Conservation (phyloP, 2,329 filamentous ascomycete genomes). For the Chaetomiaceae sp. region DNA sequence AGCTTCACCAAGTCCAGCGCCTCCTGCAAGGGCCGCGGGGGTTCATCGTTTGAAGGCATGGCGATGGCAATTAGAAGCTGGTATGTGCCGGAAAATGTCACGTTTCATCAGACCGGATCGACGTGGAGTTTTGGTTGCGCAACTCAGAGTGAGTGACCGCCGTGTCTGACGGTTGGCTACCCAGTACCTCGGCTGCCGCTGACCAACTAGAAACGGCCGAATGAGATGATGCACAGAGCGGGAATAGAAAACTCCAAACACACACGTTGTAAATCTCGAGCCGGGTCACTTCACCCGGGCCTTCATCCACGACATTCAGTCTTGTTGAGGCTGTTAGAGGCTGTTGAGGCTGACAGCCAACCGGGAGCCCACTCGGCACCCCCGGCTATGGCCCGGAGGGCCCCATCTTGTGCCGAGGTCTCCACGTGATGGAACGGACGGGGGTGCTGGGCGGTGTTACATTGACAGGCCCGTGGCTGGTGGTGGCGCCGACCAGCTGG, state of each 20-base stretch:
- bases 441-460: too few species aligned
- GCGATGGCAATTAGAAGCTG: too few species aligned
- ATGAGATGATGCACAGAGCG: not conserved
- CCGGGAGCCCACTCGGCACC: conserved; percentile 6
- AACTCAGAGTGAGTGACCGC: too few species aligned
- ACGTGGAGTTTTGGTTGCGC: too few species aligned
- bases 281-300: conserved; percentile 5
- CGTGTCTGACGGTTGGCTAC: too few species aligned
- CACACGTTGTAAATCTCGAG: not conserved
- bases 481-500: too few species aligned
- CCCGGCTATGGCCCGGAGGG: not conserved
- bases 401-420: conserved; percentile 7
- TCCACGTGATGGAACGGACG: not conserved
- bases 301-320: not conserved
- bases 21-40: conserved; percentile 36
- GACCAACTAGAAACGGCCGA: too few species aligned
- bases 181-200: too few species aligned
- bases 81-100: too few species aligned
- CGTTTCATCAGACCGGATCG: too few species aligned
- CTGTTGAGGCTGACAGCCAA: not conserved
- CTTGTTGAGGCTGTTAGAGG: not conserved
- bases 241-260: too few species aligned
- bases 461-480: too few species aligned
- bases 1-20: conserved; percentile 33
- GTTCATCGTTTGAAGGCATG: conserved; percentile 15